These are phyloP conservation scores for Podila minutissima DNA, from an alignment of 192 early-diverging fungal species.

Conservation along the genomic window DNA sequence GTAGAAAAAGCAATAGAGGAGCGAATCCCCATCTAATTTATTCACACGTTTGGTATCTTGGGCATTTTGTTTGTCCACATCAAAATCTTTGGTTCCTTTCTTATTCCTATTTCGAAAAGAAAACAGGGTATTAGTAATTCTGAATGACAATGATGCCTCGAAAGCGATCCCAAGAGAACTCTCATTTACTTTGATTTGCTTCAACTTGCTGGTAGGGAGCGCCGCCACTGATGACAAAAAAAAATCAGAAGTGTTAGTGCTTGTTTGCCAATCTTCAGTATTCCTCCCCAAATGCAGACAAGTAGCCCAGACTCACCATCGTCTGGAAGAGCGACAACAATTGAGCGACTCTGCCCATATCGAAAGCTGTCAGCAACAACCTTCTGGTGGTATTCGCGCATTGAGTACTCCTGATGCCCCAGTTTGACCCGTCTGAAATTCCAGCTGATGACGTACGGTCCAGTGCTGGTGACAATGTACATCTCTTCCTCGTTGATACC, in stretches of 20 bases:
- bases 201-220: background rate
- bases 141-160: too few species aligned
- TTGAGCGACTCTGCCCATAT: slow-evolving; percentile 80
- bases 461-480: slow-evolving; percentile 89
- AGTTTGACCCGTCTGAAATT: slow-evolving; percentile 84
- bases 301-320: slow-evolving; percentile 16
- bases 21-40: too few species aligned
- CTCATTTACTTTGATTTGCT: too few species aligned
- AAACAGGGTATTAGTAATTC: too few species aligned
- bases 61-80: too few species aligned
- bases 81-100: too few species aligned
- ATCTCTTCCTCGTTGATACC: slow-evolving; percentile 74
- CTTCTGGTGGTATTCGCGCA: slow-evolving; percentile 83
- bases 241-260: background rate
- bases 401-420: slow-evolving; percentile 85
- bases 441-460: slow-evolving; percentile 93
- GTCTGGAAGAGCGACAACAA: slow-evolving; percentile 78
- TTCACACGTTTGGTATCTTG: too few species aligned
- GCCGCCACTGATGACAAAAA: background rate
- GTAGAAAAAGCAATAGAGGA: too few species aligned
- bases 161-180: too few species aligned
- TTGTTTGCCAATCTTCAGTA: too few species aligned
- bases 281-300: background rate
- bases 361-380: slow-evolving; percentile 94
- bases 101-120: too few species aligned